These are phyloP conservation scores for Ceratocystis variospora DNA, from an alignment of 2,329 filamentous ascomycete genomes.

Conservation along the genomic window DNA sequence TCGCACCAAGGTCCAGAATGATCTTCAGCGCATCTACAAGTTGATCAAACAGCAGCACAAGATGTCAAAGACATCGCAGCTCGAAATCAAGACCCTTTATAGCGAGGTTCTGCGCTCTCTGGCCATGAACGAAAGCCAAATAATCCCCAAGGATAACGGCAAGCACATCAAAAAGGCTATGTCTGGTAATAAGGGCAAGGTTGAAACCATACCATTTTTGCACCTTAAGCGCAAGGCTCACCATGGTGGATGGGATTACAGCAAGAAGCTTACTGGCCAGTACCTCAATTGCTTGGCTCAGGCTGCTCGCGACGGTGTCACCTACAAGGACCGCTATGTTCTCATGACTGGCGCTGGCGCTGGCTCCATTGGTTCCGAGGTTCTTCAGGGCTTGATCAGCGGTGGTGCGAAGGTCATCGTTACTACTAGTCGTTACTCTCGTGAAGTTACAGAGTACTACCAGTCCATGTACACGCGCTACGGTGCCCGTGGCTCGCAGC, in stretches of 20 bases:
- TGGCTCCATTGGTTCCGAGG: conserved; percentile 93
- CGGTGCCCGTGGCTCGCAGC: conserved; percentile 84
- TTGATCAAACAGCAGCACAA: conserved; percentile 97
- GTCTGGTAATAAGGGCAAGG: conserved; percentile 65
- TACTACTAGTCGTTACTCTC: conserved; percentile 91
- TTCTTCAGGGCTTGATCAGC: conserved; percentile 87
- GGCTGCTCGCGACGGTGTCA: conserved; percentile 74
- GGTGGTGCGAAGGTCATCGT: conserved; percentile 95
- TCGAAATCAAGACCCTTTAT: conserved; percentile 93
- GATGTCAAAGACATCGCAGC: conserved; percentile 85
- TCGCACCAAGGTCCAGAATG: conserved; percentile 93
- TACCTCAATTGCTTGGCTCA: conserved; percentile 88
- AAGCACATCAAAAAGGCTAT: conserved; percentile 45
- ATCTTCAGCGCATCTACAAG: conserved; percentile 90
- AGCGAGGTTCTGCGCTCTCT: conserved; percentile 86
- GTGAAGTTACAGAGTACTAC: conserved; percentile 97
- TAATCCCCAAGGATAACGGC: conserved; percentile 74
- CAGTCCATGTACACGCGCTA: conserved; percentile 96
- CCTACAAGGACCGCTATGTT: conserved; percentile 86
- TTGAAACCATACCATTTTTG: conserved; percentile 94
- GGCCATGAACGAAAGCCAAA: conserved; percentile 96
- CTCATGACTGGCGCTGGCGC: conserved; percentile 98
- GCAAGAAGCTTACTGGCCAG: conserved; percentile 88
- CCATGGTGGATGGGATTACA: conserved; percentile 88
- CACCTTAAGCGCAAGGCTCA: conserved; percentile 89